These are phyloP conservation scores for Linaria vulgaris DNA, from an alignment of 257 asterid species.

Conservation along the genomic window DNA sequence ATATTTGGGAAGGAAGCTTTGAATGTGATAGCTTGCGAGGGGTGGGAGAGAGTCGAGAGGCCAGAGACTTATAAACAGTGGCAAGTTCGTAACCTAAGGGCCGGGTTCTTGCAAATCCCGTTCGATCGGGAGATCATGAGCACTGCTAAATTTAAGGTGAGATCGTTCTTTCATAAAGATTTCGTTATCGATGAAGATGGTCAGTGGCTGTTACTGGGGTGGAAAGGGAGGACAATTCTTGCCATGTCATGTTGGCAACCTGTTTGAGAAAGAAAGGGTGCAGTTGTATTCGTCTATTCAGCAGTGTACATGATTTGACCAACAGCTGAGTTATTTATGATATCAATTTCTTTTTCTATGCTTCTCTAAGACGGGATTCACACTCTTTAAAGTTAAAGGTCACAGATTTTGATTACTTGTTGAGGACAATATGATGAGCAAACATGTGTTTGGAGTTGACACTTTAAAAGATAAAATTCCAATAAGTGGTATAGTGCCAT, in stretches of 20 bases:
- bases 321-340: no score
- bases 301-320: no score
- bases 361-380: no score
- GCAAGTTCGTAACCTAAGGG: conserved; percentile 37
- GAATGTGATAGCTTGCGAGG: conserved; percentile 51
- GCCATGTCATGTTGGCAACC: conserved; percentile 19
- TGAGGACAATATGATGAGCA: no score
- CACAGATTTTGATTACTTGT: no score
- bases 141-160: conserved; percentile 29
- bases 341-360: no score
- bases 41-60: conserved; percentile 43
- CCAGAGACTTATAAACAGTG: conserved; percentile 52
- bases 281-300: no score
- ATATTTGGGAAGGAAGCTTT: conserved; percentile 37
- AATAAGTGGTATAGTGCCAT: no score
- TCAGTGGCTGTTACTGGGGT: conserved; percentile 15
- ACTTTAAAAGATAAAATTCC: no score
- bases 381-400: no score
- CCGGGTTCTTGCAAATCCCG: conserved; percentile 38
- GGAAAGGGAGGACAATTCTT: conserved; percentile 17
- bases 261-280: neutral
- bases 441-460: no score
- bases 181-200: conserved; percentile 36
- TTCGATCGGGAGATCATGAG: conserved; percentile 21
- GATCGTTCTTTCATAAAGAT: conserved; percentile 35